A percentile compares a stretch with the other conserved stretches of the same genome.
These are phyloP conservation scores for Spergularia bocconei DNA, from an alignment of 148 eudicot genomes.

Conservation along the genomic window DNA sequence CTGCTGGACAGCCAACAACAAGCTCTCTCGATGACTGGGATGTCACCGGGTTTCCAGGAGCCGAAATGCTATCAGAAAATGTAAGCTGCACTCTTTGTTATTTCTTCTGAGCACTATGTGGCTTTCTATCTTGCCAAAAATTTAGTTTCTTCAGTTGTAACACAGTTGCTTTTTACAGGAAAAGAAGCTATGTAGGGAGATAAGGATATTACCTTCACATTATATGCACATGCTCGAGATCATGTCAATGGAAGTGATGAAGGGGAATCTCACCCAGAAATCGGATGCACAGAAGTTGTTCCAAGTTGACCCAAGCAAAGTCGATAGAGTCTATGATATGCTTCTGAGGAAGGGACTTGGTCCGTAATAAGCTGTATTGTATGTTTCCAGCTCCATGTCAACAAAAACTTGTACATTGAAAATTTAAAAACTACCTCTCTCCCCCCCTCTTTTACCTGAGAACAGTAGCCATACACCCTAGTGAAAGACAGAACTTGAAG, in stretches of 20 bases:
- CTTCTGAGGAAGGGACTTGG: constrained; percentile 71
- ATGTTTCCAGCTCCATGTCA: not conserved
- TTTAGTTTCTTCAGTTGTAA: not conserved
- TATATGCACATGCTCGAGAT: constrained; percentile 73
- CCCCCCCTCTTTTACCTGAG: not conserved
- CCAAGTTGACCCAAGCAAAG: constrained; percentile 72
- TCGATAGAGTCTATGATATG: constrained; percentile 88
- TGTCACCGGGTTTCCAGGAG: constrained; percentile 69
- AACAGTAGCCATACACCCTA: not conserved
- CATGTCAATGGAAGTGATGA: constrained; percentile 61
- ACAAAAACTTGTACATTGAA: not conserved
- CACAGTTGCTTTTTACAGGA: constrained; percentile 47
- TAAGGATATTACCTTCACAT: constrained; percentile 81
- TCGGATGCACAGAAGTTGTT: constrained; percentile 70
- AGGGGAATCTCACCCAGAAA: constrained; percentile 62
- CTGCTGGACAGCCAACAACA: constrained; percentile 35
- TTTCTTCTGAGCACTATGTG: not conserved
- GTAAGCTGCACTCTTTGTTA: constrained; percentile 42
- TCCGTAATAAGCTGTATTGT: constrained; percentile 31
- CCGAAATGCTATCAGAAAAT: constrained; percentile 73
- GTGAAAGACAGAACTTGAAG: not conserved
- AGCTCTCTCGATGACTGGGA: constrained; percentile 72
- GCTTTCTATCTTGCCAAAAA: not conserved
- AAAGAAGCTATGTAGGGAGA: constrained; percentile 71
- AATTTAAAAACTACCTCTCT: too few relatives aligned